These are phyloP conservation scores for Penicillium dipodomyicola DNA, from an alignment of 495 filamentous ascomycete species.

Conservation along the genomic window DNA sequence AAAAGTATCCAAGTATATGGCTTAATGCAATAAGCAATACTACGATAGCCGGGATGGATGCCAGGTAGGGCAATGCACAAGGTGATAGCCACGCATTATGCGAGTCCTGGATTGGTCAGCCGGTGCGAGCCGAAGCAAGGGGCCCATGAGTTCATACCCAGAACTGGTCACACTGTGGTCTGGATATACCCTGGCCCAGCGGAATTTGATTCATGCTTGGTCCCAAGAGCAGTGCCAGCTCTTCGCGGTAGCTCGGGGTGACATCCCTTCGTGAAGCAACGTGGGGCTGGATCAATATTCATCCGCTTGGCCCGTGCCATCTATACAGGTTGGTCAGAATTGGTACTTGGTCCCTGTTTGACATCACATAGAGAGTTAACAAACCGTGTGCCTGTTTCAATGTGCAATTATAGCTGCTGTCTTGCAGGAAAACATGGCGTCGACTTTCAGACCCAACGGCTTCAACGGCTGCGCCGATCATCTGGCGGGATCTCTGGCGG, in stretches of 20 bases:
- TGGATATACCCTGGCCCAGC: slow-evolving; percentile 8
- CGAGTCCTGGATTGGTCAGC: slow-evolving; percentile 46
- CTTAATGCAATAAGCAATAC: slow-evolving; percentile 38
- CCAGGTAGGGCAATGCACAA: slow-evolving; percentile 49
- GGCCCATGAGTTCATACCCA: slow-evolving; percentile 21
- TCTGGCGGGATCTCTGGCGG: not conserved
- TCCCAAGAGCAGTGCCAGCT: slow-evolving; percentile 9
- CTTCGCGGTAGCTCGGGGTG: not conserved
- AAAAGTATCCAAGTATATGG: slow-evolving; percentile 30
- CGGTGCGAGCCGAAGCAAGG: slow-evolving; percentile 5
- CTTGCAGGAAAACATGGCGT: not conserved
- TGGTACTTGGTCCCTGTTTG: not conserved
- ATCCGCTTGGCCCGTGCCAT: slow-evolving; percentile 9
- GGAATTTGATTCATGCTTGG: slow-evolving; percentile 25
- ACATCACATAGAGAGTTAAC: not conserved
- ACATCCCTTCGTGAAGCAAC: not conserved
- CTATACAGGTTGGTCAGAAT: not conserved
- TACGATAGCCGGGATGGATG: slow-evolving; percentile 44
- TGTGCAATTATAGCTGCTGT: not conserved
- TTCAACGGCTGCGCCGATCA: not conserved
- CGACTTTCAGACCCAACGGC: not conserved
- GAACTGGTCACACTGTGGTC: slow-evolving; percentile 21
- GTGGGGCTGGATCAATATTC: slow-evolving; percentile 14
- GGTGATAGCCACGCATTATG: slow-evolving; percentile 46
- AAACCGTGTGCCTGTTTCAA: not conserved